Evolutionary conservation across 164 flowering plant genomes (phyloP).

Genomic region (Aristolochia contorta): DNA sequence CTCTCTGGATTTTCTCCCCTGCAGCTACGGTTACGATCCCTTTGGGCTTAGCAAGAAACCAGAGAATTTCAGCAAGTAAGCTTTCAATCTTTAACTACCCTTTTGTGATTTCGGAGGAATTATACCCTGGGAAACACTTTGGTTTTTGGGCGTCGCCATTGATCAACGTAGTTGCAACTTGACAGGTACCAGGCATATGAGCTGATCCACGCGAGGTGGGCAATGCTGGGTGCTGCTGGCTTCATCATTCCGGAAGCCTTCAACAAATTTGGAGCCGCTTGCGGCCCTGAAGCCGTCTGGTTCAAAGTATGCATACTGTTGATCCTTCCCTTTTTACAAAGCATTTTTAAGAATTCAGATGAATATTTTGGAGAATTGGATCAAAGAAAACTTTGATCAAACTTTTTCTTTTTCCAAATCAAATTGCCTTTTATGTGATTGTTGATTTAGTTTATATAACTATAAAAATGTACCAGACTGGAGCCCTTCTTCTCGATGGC

Average conservation of each 20-base stretch:
- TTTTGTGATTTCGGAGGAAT: neutral
- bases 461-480: no score
- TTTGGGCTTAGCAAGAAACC: conserved; percentile 97
- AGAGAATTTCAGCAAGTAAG: conserved; percentile 83
- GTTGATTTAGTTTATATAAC: neutral
- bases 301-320: conserved; percentile 65
- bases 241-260: conserved; percentile 96
- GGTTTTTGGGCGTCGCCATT: no score
- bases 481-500: conserved; percentile 96
- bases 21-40: conserved; percentile 98
- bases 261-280: conserved; percentile 93
- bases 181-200: conserved; percentile 85
- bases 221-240: conserved; percentile 98
- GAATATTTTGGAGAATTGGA: neutral
- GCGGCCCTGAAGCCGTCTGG: conserved; percentile 99
- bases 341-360: no score
- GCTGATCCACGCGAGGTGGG: conserved; percentile 93
- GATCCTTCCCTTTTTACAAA: neutral
- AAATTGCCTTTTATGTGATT: neutral
- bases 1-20: conserved; percentile 1
- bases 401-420: no score
- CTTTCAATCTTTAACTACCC: neutral
- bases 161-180: no score
- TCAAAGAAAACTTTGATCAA: neutral
- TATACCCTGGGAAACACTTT: no score